Base-by-base conservation (phyloP, 148 eudicot species). In the Linanthus parryae region DNA sequence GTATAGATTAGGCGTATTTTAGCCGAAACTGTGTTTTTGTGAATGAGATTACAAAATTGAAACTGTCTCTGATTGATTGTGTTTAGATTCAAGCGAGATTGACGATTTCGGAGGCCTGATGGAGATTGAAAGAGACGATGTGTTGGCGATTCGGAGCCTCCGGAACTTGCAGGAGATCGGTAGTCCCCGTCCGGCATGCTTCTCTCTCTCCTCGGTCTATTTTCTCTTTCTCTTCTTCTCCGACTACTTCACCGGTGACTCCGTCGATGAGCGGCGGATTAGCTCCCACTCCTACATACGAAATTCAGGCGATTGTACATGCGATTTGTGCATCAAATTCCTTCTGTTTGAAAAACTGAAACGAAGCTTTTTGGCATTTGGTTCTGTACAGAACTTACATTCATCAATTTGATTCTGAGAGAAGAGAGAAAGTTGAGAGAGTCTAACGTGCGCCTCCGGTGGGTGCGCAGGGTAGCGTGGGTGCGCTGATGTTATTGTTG, bases 141-240 rank as follows among this genome's bases (percentile, higher is more conserved):
- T 71, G 7, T 51, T 74, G 55, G 68, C 71, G 29, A 68, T 81
- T 38, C 49, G 83, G 42, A 77, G 83, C 65, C 62, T 74, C 34
- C 68, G 75, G 48, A 81, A 74, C 57, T 60, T 67, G 44, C 74
- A 72, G 52, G 69, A 80, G 54, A 48, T 47, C 23, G 55, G 52
- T 16, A 56, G 30, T 21, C 58, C 34, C 4, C 38, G n/a, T 42
- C 26, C 36, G 13, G 38, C 59, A 13, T 76, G 56, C 73, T 61
- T 57, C 20, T 48, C 49, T 9, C 44, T n/a, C 57, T 58, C 17
- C 18, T 7, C 25, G 37, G 31, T 37, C 43, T 36, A 2, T 20
- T 18, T 13, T 17, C 19, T n/a, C n/a, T n/a, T 15, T 31, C 31
- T 22, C 10, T 37, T 43, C 19, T 39, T 36, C 34, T 10, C 8